Evolutionary conservation across 106 monocot genomes (phyloP).

Genomic region (Dendrobium nobile): DNA sequence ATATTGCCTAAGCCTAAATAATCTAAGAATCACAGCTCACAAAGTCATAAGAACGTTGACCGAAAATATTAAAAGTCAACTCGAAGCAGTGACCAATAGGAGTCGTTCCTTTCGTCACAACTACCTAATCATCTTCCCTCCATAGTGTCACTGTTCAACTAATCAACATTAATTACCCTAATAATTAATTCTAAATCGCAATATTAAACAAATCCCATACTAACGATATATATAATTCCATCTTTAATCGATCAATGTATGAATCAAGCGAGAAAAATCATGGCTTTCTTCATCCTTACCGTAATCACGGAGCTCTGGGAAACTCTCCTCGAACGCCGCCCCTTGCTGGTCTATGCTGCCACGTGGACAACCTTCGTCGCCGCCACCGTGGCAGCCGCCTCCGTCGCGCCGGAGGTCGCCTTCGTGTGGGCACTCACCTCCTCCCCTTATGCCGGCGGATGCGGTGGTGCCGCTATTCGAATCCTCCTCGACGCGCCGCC

Average conservation of each 20-base stretch:
- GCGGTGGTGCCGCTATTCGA: conserved; percentile 15
- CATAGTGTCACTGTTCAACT: conserved; percentile 2
- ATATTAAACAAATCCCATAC: not conserved
- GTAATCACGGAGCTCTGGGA: not conserved
- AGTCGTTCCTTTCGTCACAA: not conserved
- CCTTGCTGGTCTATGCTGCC: conserved; percentile 32
- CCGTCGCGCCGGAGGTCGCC: conserved; percentile 58
- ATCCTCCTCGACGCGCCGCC: conserved; percentile 28
- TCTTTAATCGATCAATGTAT: too few species aligned
- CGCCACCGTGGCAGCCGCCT: conserved; percentile 33
- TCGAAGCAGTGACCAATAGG: not conserved
- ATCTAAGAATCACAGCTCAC: too few species aligned
- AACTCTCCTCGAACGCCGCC: conserved; percentile 14
- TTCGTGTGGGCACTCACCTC: conserved; percentile 47
- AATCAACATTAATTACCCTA: not conserved
- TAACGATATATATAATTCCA: not conserved
- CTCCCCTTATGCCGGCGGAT: conserved; percentile 23
- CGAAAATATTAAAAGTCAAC: too few species aligned
- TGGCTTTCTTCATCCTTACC: conserved; percentile 6
- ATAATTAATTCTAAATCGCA: not conserved
- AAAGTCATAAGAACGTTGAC: too few species aligned
- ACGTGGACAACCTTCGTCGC: conserved; percentile 47
- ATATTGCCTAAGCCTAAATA: too few species aligned
- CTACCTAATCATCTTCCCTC: not conserved
- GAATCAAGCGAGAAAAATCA: not conserved